These are phyloP conservation scores for Peltaster fructicola DNA, from an alignment of 2,329 filamentous ascomycete species.

Conservation along the genomic window DNA sequence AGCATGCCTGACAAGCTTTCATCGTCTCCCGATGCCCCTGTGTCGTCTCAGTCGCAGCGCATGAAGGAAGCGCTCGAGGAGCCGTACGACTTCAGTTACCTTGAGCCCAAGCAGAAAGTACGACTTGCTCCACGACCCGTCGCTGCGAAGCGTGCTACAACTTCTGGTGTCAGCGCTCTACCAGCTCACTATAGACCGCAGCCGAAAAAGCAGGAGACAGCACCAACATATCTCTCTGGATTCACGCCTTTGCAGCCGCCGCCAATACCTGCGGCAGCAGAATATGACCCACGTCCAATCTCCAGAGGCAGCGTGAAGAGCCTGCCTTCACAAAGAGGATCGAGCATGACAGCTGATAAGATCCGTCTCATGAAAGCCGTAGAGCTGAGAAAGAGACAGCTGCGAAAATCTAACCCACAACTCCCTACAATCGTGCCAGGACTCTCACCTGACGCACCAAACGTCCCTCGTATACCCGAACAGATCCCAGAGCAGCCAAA, in stretches of 20 bases:
- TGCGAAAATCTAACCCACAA: slow-evolving; percentile 20
- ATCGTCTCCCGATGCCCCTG: no score
- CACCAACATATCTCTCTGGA: no score
- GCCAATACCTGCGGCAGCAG: slow-evolving; percentile 18
- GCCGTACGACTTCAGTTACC: slow-evolving; percentile 27
- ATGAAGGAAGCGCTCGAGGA: slow-evolving; percentile 21
- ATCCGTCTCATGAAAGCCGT: slow-evolving; percentile 84
- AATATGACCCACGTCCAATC: slow-evolving; percentile 16
- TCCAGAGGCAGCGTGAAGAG: slow-evolving; percentile 23
- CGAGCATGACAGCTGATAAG: slow-evolving; percentile 65
- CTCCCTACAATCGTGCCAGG: slow-evolving; percentile 2
- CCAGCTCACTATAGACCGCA: slow-evolving; percentile 12
- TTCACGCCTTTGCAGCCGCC: slow-evolving; percentile 16
- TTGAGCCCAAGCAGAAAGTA: slow-evolving; percentile 54
- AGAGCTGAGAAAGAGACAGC: slow-evolving; percentile 73
- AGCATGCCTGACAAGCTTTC: no score
- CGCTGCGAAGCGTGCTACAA: slow-evolving; percentile 35
- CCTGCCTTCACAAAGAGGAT: slow-evolving; percentile 23
- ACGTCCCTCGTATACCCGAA: no score
- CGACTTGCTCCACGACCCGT: slow-evolving; percentile 69
- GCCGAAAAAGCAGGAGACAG: slow-evolving; percentile 13
- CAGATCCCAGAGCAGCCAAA: slow-evolving; percentile 4
- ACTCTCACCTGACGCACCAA: slow-evolving; percentile 6
- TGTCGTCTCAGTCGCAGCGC: no score
- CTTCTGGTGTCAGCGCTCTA: slow-evolving; percentile 29